Evolutionary conservation across 2,329 filamentous ascomycete species (phyloP), one percentile per base, ranked within the genome.

Genomic region (Penicillium concentricum): DNA sequence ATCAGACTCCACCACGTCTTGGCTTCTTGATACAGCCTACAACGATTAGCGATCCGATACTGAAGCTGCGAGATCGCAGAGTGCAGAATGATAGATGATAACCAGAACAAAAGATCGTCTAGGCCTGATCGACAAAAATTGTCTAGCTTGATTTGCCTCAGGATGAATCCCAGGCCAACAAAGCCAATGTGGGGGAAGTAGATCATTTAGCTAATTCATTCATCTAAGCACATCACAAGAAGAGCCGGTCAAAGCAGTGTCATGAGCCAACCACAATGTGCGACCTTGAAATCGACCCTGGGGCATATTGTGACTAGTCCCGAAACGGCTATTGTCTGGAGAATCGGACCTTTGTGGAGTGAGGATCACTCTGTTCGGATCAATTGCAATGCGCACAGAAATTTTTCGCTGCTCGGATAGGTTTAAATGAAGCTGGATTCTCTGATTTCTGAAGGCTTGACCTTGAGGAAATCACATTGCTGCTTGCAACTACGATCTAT

Each of bases 321-420:
- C 30, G 54, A 66, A 60, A 38, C 12, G 48, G 64, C 57, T n/a
- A 66, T 43, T 63, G n/a, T 58, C 61, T 57, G 54, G 64, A 66
- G 64, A 66, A 53, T 20, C 24, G 46, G 47, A 51, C 41, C 44
- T 42, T 34, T 60, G 61, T 61, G 54, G 51, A 37, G n/a, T n/a
- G 41, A 37, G 6, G 12, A 44, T 43, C 38, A 12, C 3, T 44
- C 20, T 24, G 38, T 18, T 44, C 48, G 48, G 37, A 50, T 48
- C 20, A 42, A 9, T 51, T 32, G 28, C 15, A 6, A 51, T 41
- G 18, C 6, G n/a, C 9, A 13, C 15, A n/a, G 15, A 20, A 10
- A 16, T 3, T 20, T 44, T 20, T 26, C 3, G 4, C 18, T 15
- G 12, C 18, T 45, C 13, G 6, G 28, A 34, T 15, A 2, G 6